phyloP scores from a whole-genome alignment of 306 rosid species.

The Pterocarpus macrocarpus region DNA sequence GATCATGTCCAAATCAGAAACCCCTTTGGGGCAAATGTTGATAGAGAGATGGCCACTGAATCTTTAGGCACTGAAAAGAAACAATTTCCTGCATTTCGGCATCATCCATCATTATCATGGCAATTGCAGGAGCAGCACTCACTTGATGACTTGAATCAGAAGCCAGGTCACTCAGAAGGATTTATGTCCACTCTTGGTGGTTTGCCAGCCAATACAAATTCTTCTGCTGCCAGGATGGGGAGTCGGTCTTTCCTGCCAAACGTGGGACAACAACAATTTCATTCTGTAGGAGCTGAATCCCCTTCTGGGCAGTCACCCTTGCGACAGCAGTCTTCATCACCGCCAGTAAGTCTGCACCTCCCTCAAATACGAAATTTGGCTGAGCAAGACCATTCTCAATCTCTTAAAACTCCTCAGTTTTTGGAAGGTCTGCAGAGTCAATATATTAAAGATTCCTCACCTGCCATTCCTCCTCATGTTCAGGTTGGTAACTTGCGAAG shows the following conservation, averaged over 20 bases:
- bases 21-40: constrained; percentile 52
- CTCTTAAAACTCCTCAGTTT: constrained; percentile 55
- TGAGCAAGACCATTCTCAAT: constrained; percentile 51
- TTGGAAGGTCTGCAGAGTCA: constrained; percentile 54
- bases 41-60: constrained; percentile 58
- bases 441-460: constrained; percentile 56
- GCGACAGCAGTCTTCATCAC: constrained; percentile 59
- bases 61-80: constrained; percentile 50
- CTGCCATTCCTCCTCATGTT: constrained; percentile 46
- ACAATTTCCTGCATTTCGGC: constrained; percentile 56
- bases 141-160: constrained; percentile 53
- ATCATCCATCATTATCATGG: constrained; percentile 64
- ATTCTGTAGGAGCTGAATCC: constrained; percentile 53
- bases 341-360: constrained; percentile 44
- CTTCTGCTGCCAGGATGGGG: constrained; percentile 57
- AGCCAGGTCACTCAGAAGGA: constrained; percentile 54
- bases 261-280: constrained; percentile 55
- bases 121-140: constrained; percentile 60
- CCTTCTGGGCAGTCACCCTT: constrained; percentile 64
- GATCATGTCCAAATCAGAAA: constrained; percentile 47
- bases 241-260: constrained; percentile 51
- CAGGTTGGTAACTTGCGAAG: constrained; percentile 54
- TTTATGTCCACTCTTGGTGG: constrained; percentile 54
- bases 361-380: constrained; percentile 49
- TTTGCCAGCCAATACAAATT: constrained; percentile 46